Base-by-base conservation (phyloP, 768 basidiomycete species). In the Russula sp. region DNA sequence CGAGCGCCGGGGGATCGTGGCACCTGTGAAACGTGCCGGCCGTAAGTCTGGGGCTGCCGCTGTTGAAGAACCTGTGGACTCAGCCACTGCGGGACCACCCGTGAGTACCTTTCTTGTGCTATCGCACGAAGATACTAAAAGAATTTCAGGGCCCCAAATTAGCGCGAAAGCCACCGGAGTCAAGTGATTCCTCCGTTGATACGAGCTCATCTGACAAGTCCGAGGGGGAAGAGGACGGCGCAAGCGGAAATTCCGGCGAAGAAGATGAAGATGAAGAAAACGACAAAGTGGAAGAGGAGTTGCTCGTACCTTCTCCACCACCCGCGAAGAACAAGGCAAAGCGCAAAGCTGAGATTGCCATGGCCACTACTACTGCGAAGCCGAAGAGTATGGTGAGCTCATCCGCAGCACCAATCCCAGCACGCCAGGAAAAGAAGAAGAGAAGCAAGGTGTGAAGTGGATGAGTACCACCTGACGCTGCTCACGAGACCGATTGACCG, bases 341-440 rank as follows among this genome's bases (percentile, higher is more conserved):
- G 42, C 55, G 20, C 48, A 61, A 32, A 40, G 60, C 20, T 31
- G 63, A 39, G 55, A 27, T 39, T 18, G 66, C 63, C 14, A 53
- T 64, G 42, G 8, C 39, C 47, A 40, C 55, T 39, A n/a, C 32
- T 42, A 37, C 34, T 55, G 55, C 22, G 14, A 62, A 56, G 37
- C 42, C 62, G 52, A 64, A 64, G 54, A 16, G 62, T 22, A 61
- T 55, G 60, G 37, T 45, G 35, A 60, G 54, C 53, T 45, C 53
- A 10, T 31, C 63, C 32, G 45, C 54, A 44, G 59, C 18, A 34
- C 53, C 53, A 13, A 34, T 50, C 40, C 48, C 59, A 42, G 54
- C 63, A 40, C 71, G 73, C 75, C 68, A 70, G 50, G 70, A 77
- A 42, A 78, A 75, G 59, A 80, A 79, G 72, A 83, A 84, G 72